Conservation (phyloP, 1,284 basidiomycete genomes). For the Puccinia triticina region DNA sequence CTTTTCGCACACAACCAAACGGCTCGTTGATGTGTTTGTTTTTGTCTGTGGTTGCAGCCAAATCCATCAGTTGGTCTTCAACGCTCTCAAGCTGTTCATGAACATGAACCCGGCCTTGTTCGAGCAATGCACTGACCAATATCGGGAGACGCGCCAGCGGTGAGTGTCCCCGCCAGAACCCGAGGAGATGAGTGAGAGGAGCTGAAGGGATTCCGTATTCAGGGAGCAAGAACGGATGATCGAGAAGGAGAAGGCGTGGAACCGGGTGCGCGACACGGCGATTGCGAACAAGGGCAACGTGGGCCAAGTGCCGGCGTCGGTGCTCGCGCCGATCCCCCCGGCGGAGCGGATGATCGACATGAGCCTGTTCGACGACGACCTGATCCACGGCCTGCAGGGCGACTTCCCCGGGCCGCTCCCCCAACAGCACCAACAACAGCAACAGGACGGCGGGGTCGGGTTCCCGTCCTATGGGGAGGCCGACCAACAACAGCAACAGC, state of each 20-base stretch:
- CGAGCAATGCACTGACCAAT: constrained; percentile 89
- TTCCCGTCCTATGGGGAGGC: not conserved
- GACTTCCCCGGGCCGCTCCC: constrained; percentile 5
- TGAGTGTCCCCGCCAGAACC: constrained; percentile 65
- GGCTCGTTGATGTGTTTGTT: not conserved
- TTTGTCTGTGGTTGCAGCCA: constrained; percentile 67
- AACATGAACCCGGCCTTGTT: constrained; percentile 97
- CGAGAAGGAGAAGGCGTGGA: constrained; percentile 55
- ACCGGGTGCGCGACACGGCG: constrained; percentile 54
- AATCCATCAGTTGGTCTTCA: constrained; percentile 98
- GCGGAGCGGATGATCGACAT: constrained; percentile 49
- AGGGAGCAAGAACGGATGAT: constrained; percentile 55
- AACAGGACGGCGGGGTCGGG: constrained; percentile 53
- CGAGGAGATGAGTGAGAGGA: constrained; percentile 80
- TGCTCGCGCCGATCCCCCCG: constrained; percentile 45
- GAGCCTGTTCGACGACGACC: constrained; percentile 52
- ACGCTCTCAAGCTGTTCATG: constrained; percentile 97
- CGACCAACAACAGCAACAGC: no score
- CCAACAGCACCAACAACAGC: constrained; percentile 41
- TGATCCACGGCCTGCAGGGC: constrained; percentile 41
- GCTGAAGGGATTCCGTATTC: constrained; percentile 62
- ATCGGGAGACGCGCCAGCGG: constrained; percentile 84
- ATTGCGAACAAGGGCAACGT: constrained; percentile 53
- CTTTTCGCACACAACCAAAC: no score
- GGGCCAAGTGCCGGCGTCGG: constrained; percentile 32